Evolutionary conservation across 768 basidiomycete genomes (phyloP), one percentile per base, ranked within the genome.

Genomic region (Trametes sanguinea): DNA sequence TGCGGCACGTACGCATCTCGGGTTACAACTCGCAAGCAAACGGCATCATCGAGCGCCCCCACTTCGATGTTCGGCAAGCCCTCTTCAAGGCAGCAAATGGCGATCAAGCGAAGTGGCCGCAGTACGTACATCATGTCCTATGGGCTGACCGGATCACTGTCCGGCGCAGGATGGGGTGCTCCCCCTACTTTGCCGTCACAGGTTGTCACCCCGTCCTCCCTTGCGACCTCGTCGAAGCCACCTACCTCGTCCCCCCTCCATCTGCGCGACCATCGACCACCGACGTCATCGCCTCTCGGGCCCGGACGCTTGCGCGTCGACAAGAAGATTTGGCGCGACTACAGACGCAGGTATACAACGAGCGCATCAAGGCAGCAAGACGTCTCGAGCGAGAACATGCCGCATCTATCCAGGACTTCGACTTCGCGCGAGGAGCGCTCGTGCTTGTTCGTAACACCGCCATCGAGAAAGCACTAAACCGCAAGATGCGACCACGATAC

Each of bases 91-190:
- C 62, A 6, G 62, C 63, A 6, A 61, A 60, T 1, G 67, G 66
- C 4, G 62, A 68, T 32, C 13, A 54, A 4, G 50, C 17, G 16
- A 63, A 65, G 22, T 73, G 72, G 72, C 52, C 70, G 4, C 45
- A 62, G 10, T 56, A 72, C 0, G 67, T 61, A 0, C 62, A 68
- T 4, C 66, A 64, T 0, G 64, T 75, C 0, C 71, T 81, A 16
- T 79, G 77, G 77, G 69, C 79, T 0, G 76, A 82, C 7, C 57
- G 72, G 0, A 67, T 79, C 1, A 78, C 77, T 0, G 60, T 69
- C 0, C 62, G 71, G 0, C 63, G 69, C 3, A 50, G 68, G 0
- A 70, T 73, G 16, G 77, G 77, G 0, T 75, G 69, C 47, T 76
- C 74, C 0, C 77, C 76, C 2, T 69, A 64, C 50, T 67, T 64